phyloP scores from a whole-genome alignment of 1,284 basidiomycete species.

The Stygiomarasmius scandens region DNA sequence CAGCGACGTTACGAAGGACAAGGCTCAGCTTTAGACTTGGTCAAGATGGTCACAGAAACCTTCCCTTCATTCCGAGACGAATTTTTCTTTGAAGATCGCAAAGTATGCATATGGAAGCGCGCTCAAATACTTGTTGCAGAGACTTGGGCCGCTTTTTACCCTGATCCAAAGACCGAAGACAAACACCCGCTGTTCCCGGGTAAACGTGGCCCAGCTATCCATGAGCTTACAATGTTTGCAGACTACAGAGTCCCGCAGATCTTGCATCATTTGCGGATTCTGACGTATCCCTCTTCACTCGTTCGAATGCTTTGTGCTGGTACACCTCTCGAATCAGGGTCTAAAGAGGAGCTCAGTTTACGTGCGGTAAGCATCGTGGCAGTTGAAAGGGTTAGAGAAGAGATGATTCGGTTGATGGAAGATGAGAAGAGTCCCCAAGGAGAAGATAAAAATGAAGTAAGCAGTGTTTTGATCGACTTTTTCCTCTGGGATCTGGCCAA shows the following conservation, averaged over 20 bases:
- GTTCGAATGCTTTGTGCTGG: conserved; percentile 47
- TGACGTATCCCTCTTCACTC: conserved; percentile 66
- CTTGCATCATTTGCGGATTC: conserved; percentile 74
- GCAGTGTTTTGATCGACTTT: conserved; percentile 83
- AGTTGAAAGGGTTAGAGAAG: conserved; percentile 68
- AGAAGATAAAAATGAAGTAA: conserved; percentile 39
- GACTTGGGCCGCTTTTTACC: conserved; percentile 81
- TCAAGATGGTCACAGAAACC: conserved; percentile 65
- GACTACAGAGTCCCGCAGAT: conserved; percentile 88
- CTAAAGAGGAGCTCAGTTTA: conserved; percentile 69
- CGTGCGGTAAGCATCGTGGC: conserved; percentile 75
- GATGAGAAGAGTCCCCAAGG: conserved; percentile 12
- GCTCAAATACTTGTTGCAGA: conserved; percentile 86
- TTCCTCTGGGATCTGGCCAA: conserved; percentile 87
- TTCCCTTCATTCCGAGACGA: conserved; percentile 83
- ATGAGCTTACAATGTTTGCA: conserved; percentile 82
- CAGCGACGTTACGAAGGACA: conserved; percentile 49
- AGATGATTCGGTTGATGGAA: conserved; percentile 40
- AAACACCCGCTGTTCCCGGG: conserved; percentile 75
- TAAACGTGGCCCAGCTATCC: conserved; percentile 54
- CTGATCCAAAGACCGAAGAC: conserved; percentile 38
- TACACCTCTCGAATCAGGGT: conserved; percentile 52
- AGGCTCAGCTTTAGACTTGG: conserved; percentile 72
- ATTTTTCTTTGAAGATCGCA: conserved; percentile 52
- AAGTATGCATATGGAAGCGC: conserved; percentile 81